Evolutionary conservation across 1,284 basidiomycete genomes (phyloP), one percentile per base, ranked within the genome.

Genomic region (Coniferiporia sulphurascens): DNA sequence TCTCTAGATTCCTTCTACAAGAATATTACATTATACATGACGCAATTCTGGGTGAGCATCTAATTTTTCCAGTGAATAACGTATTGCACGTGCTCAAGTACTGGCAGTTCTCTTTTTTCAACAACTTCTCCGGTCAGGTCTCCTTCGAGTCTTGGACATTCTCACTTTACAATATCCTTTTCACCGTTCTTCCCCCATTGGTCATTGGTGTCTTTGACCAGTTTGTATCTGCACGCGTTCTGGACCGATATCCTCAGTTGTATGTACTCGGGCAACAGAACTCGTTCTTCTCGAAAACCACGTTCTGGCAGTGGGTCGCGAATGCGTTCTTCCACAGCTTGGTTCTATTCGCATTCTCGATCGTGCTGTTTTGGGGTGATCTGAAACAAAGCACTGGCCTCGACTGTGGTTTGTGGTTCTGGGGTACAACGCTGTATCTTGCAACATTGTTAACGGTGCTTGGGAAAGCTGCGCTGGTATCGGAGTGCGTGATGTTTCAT

Each of bases 81-180:
- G 48, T 13, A 35, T 46, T 50, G 48, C 7, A 63, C 21, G 45
- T 48, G 22, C 54, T 64, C 2, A 60, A 15, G 35, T 19, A 41
- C 34, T 44, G 21, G 9, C 63, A 95, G 96, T 99, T 88, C 73
- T 98, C 97, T 45, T 95, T 97, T 80, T 90, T 95, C 81, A 98
- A 97, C 79, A 96, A 95, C 69, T 99, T 98, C 75, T 98, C 95
- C 1, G 97, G 96, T 19, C 96, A 99, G 74, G 95, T 98, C 64
- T 90, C 94, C 52, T 97, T 95, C 72, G 97, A 99, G 76, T 97
- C 94, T 19, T 99, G 97, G 97, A 97, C 96, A 4, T 84, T 99
- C 68, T 96, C 93, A 0, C 79, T 93, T 66, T 95, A 94, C 76
- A 95, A 95, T 70, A 92, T 98, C 66, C 73, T 95, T 52, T 98